Base-by-base conservation (phyloP, 2,329 filamentous ascomycete genomes). In the Cladosporium sp. region DNA sequence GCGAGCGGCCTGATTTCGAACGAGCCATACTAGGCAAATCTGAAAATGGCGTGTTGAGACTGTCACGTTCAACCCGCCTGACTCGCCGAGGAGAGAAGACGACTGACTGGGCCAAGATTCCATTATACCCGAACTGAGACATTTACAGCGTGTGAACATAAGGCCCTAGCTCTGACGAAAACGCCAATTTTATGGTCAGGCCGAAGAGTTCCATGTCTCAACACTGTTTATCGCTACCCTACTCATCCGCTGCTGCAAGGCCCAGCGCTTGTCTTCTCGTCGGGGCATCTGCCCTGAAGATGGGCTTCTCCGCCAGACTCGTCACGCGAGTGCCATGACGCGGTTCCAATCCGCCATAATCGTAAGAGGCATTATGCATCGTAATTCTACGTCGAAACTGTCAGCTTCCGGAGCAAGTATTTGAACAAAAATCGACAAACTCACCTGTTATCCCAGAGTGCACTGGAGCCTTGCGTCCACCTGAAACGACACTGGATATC, bases 331-430 rank as follows among this genome's bases (percentile, higher is more conserved):
- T 88, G 2, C 85, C 85, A 62, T 89, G 85, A 33, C 85, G 73
- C 0, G 84, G 82, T 61, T 86, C 73, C 16, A 70, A 74, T 1
- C 82, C 82, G 29, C 79, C 83, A 59, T 88, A 88, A 57, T 88
- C 84, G 83, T 83, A 88, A 58, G 79, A 83, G 0, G 84, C 84
- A 54, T 86, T 87, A 57, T 88, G 84, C 32, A 87, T 87, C 0
- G 85, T 43, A 12, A 50, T 49, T 25, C 56, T 54, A 30, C 29
- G 12, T 0, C 12, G 18, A 25, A 8, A 4, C 16, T 4, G 47
- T 50, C 39, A 50, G 38, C 12, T 27, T 33, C 11, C 15, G 13
- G 15, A 19, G 4, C 19, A 19, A 7, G 5, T 40, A 3, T 20
- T 13, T 6, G 49, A 3, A 29, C n/a, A 13, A 33, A 7, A 16